Evolutionary conservation across 495 filamentous ascomycete genomes (phyloP), one percentile per base, ranked within the genome.

Genomic region (Copromyces sp.): DNA sequence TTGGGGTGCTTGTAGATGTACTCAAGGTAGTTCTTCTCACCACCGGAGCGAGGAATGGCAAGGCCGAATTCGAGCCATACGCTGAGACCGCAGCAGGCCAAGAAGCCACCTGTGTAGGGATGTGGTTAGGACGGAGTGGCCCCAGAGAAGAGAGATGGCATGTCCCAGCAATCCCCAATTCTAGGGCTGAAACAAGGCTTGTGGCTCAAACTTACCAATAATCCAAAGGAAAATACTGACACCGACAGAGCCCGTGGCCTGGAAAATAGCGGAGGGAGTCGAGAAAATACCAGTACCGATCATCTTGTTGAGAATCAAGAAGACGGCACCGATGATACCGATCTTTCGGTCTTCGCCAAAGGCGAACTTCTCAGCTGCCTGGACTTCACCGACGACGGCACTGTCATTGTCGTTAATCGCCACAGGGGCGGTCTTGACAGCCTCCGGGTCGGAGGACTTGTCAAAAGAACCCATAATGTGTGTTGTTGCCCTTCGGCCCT

Each of bases 21-120:
- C 78, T 92, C 89, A 65, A 91, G 86, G 75, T 91, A 90, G 75
- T 89, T 83, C 71, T 85, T 85, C 75, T 87, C 86, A 29, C 86
- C 86, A 32, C 86, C 85, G 39, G 79, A 83, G 32, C 78, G 73
- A 16, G 85, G 85, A 39, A 86, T 87, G 12, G 85, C 87, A 29
- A 86, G 86, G 41, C 88, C 88, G 77, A 86, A 78, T 39, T 76
- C 74, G 9, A 78, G 73, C 72, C 76, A 78, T 12, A 78, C 77
- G 69, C 74, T 75, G 38, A 70, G 68, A 41, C 74, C 71, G 44
- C 74, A 75, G 69, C 81, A 81, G n/a, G 81, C 81, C 11, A 82
- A 73, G 42, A 81, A 74, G 69, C 80, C 81, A 41, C 81, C 71
- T 75, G 32, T 17, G 29, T 7, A 53, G 37, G 2, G 1, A 59